Conservation (phyloP, 768 basidiomycete genomes). For the Cyclocybe cylindracea region DNA sequence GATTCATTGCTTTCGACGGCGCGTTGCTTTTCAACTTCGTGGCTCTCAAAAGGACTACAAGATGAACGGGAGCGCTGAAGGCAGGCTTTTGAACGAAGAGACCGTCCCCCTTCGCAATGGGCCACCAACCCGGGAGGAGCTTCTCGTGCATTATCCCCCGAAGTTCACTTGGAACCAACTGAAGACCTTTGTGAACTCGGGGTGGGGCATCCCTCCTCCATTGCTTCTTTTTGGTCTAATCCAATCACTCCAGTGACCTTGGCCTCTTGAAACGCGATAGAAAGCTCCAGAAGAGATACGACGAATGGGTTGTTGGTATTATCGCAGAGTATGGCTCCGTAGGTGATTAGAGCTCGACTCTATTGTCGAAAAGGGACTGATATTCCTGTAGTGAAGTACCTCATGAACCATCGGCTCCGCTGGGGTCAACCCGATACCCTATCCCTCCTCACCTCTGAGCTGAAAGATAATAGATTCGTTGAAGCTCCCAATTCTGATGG, state of each 20-base stretch:
- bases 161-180: conserved; percentile 77
- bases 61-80: no score
- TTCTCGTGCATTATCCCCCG: conserved; percentile 68
- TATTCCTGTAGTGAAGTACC: conserved; percentile 60
- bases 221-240: background rate
- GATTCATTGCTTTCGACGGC: no score
- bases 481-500: conserved; percentile 2
- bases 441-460: conserved; percentile 56
- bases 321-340: conserved; percentile 63
- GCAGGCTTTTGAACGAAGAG: conserved; percentile 8
- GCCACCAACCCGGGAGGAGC: conserved; percentile 67
- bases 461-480: conserved; percentile 33
- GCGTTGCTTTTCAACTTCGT: background rate
- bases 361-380: no score
- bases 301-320: conserved; percentile 56
- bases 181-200: conserved; percentile 77
- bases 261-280: conserved; percentile 77
- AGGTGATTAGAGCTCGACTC: conserved; percentile 39
- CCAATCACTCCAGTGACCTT: conserved; percentile 56
- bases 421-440: conserved; percentile 75
- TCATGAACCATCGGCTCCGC: conserved; percentile 66
- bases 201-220: conserved; percentile 41
- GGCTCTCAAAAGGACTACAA: no score
- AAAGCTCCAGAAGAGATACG: conserved; percentile 67
- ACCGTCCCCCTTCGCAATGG: conserved; percentile 52